Evolutionary conservation across 208 protist species (phyloP).

Genomic region (Crithidia brevicula): DNA sequence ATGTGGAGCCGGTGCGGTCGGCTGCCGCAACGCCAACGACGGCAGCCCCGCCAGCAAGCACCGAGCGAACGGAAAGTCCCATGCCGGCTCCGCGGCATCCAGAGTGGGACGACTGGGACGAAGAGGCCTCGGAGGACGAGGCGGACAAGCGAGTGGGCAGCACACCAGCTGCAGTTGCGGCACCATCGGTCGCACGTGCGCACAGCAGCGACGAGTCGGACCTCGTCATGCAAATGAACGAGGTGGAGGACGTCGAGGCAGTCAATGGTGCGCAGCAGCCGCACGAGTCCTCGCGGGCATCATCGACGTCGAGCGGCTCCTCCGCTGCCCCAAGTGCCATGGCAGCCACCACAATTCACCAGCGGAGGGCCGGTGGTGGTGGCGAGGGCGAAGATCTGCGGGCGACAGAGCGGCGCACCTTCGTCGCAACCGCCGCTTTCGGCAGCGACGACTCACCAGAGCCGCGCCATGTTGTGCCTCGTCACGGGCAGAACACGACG

Average conservation of each 20-base stretch:
- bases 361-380: background rate
- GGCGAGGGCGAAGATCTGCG: conserved; percentile 19
- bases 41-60: background rate
- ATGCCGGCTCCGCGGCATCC: conserved; percentile 1
- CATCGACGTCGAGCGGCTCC: background rate
- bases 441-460: conserved; percentile 22
- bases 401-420: conserved; percentile 41
- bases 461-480: conserved; percentile 38
- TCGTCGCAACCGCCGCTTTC: conserved; percentile 28
- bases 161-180: background rate
- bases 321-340: background rate
- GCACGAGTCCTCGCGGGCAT: background rate
- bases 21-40: no score
- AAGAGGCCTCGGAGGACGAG: conserved; percentile 23
- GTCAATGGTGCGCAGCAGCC: background rate
- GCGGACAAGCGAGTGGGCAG: conserved; percentile 10
- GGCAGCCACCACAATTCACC: conserved; percentile 14
- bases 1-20: no score
- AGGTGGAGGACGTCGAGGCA: background rate
- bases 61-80: background rate
- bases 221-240: conserved; percentile 25
- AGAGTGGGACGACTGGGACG: conserved; percentile 41
- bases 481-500: conserved; percentile 49
- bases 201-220: conserved; percentile 16
- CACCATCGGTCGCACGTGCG: background rate